Percentiles rank a stretch among this genome's conserved stretches.
phyloP scores from a whole-genome alignment of 805 yeast species.

The Barnettozyma botsteinii region DNA sequence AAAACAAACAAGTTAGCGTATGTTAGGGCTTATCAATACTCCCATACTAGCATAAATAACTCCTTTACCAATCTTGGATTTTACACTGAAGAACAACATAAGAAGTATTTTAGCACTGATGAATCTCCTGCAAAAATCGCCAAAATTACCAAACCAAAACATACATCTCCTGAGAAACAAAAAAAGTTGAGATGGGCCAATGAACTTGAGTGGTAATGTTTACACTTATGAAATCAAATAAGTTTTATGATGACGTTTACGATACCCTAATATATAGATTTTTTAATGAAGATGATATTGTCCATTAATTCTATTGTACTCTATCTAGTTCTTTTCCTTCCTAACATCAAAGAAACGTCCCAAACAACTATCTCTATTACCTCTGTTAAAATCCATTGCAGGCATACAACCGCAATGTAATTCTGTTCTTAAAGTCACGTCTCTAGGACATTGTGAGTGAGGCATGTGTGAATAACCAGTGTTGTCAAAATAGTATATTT shows the following conservation, averaged over 20 bases:
- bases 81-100: slow-evolving; percentile 19
- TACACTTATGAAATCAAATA: neutral
- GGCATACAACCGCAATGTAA: slow-evolving; percentile 49
- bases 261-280: neutral
- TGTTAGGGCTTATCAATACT: slow-evolving; percentile 14
- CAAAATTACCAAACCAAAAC: slow-evolving; percentile 5
- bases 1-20: slow-evolving; percentile 17
- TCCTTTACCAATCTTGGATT: slow-evolving; percentile 15
- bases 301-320: neutral
- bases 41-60: neutral
- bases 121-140: slow-evolving; percentile 13
- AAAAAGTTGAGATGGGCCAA: slow-evolving; percentile 21
- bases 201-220: slow-evolving; percentile 19
- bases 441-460: slow-evolving; percentile 54
- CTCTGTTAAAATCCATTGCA: slow-evolving; percentile 24
- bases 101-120: slow-evolving; percentile 7
- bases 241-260: neutral
- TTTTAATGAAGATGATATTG: no score
- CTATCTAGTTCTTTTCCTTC: neutral
- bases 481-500: slow-evolving; percentile 67
- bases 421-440: slow-evolving; percentile 35
- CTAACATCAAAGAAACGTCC: slow-evolving; percentile 19
- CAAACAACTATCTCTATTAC: slow-evolving; percentile 22
- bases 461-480: slow-evolving; percentile 67
- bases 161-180: slow-evolving; percentile 2